A percentile compares a stretch with the other conserved stretches of the same genome.
Evolutionary conservation across 2,329 filamentous ascomycete genomes (phyloP).

Genomic region (Ophiostoma perfectum): DNA sequence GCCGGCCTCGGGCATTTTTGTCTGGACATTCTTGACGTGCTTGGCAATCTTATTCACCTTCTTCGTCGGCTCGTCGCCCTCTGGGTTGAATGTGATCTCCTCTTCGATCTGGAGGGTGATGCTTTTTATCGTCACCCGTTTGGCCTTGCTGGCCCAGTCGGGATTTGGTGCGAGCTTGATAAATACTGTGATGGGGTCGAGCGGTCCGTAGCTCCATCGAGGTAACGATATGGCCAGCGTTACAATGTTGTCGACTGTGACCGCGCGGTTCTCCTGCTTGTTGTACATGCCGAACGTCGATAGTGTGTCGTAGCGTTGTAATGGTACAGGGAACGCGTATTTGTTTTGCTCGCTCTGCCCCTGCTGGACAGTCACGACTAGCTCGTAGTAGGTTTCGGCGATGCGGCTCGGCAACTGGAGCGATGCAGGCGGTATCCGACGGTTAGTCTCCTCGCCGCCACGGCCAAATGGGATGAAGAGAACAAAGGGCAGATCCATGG

Average conservation of each 20-base stretch:
- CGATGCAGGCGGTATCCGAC: slow-evolving; percentile 86
- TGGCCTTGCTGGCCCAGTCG: slow-evolving; percentile 86
- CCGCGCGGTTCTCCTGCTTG: slow-evolving; percentile 80
- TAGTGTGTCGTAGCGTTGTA: slow-evolving; percentile 90
- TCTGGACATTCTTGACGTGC: slow-evolving; percentile 72
- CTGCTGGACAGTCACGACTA: slow-evolving; percentile 93
- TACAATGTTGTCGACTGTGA: slow-evolving; percentile 82
- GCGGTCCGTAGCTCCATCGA: slow-evolving; percentile 91
- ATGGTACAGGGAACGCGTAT: slow-evolving; percentile 83
- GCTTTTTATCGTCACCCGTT: slow-evolving; percentile 86
- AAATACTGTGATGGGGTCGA: slow-evolving; percentile 92
- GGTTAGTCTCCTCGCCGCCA: slow-evolving; percentile 81
- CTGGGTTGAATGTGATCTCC: slow-evolving; percentile 97
- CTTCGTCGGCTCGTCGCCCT: slow-evolving; percentile 88
- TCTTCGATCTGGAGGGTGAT: slow-evolving; percentile 93
- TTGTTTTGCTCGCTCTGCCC: slow-evolving; percentile 81
- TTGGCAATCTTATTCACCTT: slow-evolving; percentile 84
- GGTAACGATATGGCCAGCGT: slow-evolving; percentile 88
- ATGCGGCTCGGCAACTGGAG: slow-evolving; percentile 84
- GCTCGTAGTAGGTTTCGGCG: slow-evolving; percentile 95
- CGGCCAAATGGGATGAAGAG: slow-evolving; percentile 94
- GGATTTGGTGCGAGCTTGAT: slow-evolving; percentile 90
- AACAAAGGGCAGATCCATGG: slow-evolving; percentile 96
- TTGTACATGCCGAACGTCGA: slow-evolving; percentile 99
- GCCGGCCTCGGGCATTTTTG: slow-evolving; percentile 82